A percentile compares a stretch with the other conserved stretches of the same genome.
These are phyloP conservation scores for Phanerochaete sordida DNA, from an alignment of 768 basidiomycete genomes.

Conservation along the genomic window DNA sequence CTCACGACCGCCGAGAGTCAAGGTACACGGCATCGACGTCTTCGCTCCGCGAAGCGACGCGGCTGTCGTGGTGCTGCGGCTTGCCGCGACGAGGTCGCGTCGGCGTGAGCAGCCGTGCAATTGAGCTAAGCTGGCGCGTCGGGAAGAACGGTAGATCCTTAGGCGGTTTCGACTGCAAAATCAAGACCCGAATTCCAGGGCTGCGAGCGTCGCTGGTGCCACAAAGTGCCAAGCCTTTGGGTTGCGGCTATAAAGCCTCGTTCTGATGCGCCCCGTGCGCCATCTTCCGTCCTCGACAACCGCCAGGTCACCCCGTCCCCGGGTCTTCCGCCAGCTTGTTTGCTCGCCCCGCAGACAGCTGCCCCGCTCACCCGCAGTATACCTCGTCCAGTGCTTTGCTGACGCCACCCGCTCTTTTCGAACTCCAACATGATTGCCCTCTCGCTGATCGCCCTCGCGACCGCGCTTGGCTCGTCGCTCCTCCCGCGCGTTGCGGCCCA, in stretches of 20 bases:
- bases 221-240: background rate
- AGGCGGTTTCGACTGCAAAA: no score
- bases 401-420: background rate
- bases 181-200: background rate
- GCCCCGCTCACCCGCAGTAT: background rate
- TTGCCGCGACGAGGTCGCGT: no score
- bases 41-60: no score
- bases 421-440: conserved; percentile 3
- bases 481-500: conserved; percentile 19
- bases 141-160: no score
- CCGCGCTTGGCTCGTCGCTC: background rate
- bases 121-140: no score
- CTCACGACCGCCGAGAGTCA: no score
- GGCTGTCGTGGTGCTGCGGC: no score
- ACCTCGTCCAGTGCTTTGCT: background rate
- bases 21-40: no score
- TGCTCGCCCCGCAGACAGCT: conserved; percentile 1
- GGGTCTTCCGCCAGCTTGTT: conserved; percentile 2
- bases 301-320: conserved; percentile 1
- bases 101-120: no score
- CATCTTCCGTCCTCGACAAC: conserved; percentile 3
- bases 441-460: background rate
- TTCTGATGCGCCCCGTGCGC: background rate
- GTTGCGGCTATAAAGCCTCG: background rate
- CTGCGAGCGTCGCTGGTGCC: background rate